Percentiles rank a stretch among this genome's conserved stretches.
phyloP scores from a whole-genome alignment of 176 grass and related monocot genomes.

The Carex cristatella region DNA sequence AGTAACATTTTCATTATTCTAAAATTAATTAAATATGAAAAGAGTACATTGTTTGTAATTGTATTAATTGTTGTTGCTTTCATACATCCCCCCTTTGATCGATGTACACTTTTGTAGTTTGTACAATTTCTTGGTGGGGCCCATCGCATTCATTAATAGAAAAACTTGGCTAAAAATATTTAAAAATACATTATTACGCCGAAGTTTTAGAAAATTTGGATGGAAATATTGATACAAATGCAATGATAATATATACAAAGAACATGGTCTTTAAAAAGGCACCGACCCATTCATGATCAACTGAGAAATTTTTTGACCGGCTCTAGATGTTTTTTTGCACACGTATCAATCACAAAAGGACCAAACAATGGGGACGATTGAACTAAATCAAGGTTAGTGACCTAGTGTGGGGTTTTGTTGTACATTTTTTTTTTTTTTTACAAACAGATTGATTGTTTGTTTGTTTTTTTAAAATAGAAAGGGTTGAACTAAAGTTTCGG shows the following conservation, averaged over 20 bases:
- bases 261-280: background rate
- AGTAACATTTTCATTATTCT: background rate
- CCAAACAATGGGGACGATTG: background rate
- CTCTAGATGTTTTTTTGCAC: background rate
- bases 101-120: background rate
- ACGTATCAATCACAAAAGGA: background rate
- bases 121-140: background rate
- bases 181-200: background rate
- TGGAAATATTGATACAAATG: background rate
- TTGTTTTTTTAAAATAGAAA: too few species aligned
- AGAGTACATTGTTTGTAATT: background rate
- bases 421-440: background rate
- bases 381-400: background rate
- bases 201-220: background rate
- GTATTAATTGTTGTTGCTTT: background rate
- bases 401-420: background rate
- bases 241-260: background rate
- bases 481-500: too few species aligned
- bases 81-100: background rate
- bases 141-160: background rate
- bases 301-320: background rate
- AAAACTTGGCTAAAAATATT: background rate
- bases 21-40: background rate
- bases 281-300: background rate
- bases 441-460: too few species aligned